Conservation (phyloP, 2,329 filamentous ascomycete genomes). For the Monosporascus cannonballus region DNA sequence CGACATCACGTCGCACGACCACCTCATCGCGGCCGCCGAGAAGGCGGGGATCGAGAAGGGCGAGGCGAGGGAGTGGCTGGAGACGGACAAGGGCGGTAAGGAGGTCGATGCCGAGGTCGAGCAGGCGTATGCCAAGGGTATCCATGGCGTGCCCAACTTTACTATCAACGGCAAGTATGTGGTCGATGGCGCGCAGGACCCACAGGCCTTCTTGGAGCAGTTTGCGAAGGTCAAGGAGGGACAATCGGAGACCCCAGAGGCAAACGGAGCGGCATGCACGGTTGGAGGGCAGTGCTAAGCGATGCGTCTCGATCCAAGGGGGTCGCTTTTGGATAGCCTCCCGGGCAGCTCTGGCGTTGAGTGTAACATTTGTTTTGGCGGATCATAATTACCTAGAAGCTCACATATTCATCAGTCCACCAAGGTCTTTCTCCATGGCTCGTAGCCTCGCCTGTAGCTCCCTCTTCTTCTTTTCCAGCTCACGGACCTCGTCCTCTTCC, state of each 20-base stretch:
- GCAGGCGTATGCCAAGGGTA: slow-evolving; percentile 35
- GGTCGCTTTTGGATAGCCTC: neutral
- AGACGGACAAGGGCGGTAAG: slow-evolving; percentile 29
- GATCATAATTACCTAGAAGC: neutral
- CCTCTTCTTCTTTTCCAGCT: slow-evolving; percentile 50
- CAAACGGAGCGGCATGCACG: neutral
- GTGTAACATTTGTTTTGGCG: neutral
- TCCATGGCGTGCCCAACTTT: slow-evolving; percentile 63
- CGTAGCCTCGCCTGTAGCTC: slow-evolving; percentile 47
- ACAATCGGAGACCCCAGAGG: neutral
- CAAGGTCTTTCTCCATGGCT: slow-evolving; percentile 51
- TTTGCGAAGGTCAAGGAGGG: slow-evolving; percentile 45
- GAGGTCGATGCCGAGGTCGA: slow-evolving; percentile 45
- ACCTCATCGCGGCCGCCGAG: slow-evolving; percentile 40
- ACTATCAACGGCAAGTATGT: slow-evolving; percentile 57
- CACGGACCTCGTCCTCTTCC: slow-evolving; percentile 61
- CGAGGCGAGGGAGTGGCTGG: slow-evolving; percentile 35
- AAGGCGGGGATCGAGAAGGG: slow-evolving; percentile 42
- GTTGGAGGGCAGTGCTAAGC: neutral
- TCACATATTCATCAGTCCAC: slow-evolving; percentile 48
- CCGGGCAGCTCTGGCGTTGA: neutral
- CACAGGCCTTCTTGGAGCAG: slow-evolving; percentile 52
- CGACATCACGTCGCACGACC: slow-evolving; percentile 48
- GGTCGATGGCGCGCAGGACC: slow-evolving; percentile 60
- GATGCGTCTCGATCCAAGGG: neutral